These are phyloP conservation scores for Russula brevipes DNA, from an alignment of 768 basidiomycete species.

Conservation along the genomic window DNA sequence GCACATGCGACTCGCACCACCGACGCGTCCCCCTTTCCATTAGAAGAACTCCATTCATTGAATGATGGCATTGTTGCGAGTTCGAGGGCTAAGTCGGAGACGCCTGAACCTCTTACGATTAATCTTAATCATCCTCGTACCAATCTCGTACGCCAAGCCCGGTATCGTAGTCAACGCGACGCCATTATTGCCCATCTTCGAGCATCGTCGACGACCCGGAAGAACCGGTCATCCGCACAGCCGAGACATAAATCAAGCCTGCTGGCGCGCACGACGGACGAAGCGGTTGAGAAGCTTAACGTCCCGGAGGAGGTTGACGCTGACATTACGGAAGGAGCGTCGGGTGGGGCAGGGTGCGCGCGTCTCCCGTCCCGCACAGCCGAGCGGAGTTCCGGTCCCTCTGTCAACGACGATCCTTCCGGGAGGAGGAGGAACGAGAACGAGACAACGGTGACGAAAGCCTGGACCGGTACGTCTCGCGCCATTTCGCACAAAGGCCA, in stretches of 20 bases:
- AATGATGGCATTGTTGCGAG: not conserved
- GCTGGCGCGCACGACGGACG: constrained; percentile 1
- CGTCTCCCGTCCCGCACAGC: not conserved
- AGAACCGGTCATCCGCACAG: not conserved
- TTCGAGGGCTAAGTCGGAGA: constrained; percentile 1
- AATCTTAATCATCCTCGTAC: constrained; percentile 1
- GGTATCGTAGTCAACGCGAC: constrained; percentile 42
- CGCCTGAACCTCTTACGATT: not conserved
- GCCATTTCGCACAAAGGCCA: not conserved
- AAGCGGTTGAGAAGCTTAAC: not conserved
- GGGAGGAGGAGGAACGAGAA: not conserved
- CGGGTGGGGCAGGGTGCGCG: not conserved
- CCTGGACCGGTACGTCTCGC: not conserved
- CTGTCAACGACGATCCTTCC: constrained; percentile 13
- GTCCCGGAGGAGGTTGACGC: not conserved
- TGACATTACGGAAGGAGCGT: not conserved
- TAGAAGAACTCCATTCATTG: constrained; percentile 1
- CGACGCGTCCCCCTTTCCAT: not conserved
- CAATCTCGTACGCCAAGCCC: constrained; percentile 28
- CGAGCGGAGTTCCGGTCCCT: constrained; percentile 1
- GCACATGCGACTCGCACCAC: not conserved
- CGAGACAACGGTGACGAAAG: not conserved
- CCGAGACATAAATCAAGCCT: not conserved
- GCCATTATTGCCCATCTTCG: constrained; percentile 47
- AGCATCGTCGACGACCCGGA: constrained; percentile 11